Evolutionary conservation across 352 stramenopile genomes (phyloP).

Genomic region (Globisporangium carolinianum): DNA sequence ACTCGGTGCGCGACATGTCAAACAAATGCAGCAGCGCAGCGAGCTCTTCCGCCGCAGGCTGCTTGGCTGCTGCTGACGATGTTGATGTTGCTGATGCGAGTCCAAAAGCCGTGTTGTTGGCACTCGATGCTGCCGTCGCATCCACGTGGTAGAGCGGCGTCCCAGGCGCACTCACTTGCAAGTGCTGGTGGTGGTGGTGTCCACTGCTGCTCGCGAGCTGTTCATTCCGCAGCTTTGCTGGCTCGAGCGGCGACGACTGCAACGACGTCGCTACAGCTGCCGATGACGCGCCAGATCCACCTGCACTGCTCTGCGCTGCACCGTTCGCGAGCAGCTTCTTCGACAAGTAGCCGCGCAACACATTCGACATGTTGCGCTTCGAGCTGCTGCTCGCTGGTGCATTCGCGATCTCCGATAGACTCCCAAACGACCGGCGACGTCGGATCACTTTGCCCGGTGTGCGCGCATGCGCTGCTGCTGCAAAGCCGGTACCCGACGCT

Average conservation of each 20-base stretch:
- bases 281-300: neutral
- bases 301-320: neutral
- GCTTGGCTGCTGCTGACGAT: conserved; percentile 1
- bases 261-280: neutral
- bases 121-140: neutral
- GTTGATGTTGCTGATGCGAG: neutral
- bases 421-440: conserved; percentile 65
- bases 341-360: conserved; percentile 48
- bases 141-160: conserved; percentile 3
- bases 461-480: conserved; percentile 8
- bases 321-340: conserved; percentile 24
- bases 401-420: conserved; percentile 47
- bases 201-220: conserved; percentile 1
- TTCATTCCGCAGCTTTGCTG: conserved; percentile 11
- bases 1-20: conserved; percentile 54
- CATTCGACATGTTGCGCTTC: conserved; percentile 34
- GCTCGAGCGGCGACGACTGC: conserved; percentile 4
- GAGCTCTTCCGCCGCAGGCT: conserved; percentile 34
- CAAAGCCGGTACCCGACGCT: neutral
- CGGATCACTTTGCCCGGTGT: conserved; percentile 35
- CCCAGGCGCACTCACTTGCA: conserved; percentile 1
- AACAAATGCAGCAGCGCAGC: conserved; percentile 59
- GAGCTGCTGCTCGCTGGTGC: conserved; percentile 5
- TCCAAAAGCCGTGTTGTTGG: neutral
- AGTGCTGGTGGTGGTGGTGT: neutral